Conservation (phyloP, 2,329 filamentous ascomycete species). For the Verticillium nonalfalfae region DNA sequence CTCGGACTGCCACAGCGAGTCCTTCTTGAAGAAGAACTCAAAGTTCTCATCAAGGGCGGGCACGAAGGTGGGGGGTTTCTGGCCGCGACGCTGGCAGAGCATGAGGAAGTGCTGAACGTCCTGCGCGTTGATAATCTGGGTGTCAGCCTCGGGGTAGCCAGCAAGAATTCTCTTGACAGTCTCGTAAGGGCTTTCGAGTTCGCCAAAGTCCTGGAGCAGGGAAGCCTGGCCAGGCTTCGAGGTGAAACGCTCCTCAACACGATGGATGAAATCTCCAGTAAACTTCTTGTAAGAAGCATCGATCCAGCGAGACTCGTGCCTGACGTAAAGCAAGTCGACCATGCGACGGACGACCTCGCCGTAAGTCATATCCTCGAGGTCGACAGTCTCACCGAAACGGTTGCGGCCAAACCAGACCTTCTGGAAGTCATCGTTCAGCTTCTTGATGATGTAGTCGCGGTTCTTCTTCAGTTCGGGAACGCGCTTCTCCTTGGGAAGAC, state of each 20-base stretch:
- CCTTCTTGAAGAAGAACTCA: conserved; percentile 99
- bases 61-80: conserved; percentile 97
- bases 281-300: conserved; percentile 76
- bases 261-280: conserved; percentile 92
- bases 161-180: conserved; percentile 73
- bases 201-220: conserved; percentile 81
- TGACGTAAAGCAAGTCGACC: conserved; percentile 86
- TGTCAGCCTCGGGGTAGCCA: conserved; percentile 78
- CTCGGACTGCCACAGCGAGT: conserved; percentile 98
- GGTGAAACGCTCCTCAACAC: conserved; percentile 94
- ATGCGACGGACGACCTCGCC: conserved; percentile 79
- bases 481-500: conserved; percentile 89
- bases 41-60: conserved; percentile 95
- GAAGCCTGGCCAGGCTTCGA: conserved; percentile 65
- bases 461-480: conserved; percentile 82
- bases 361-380: conserved; percentile 95
- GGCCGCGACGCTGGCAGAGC: conserved; percentile 82
- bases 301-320: conserved; percentile 88
- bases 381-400: conserved; percentile 70
- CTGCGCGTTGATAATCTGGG: conserved; percentile 94
- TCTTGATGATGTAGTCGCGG: conserved; percentile 87
- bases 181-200: conserved; percentile 76
- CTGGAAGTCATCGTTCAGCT: conserved; percentile 92
- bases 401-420: conserved; percentile 96
- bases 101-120: conserved; percentile 96